phyloP scores from a whole-genome alignment of 805 yeast genomes.

The Teunomyces panamensis region DNA sequence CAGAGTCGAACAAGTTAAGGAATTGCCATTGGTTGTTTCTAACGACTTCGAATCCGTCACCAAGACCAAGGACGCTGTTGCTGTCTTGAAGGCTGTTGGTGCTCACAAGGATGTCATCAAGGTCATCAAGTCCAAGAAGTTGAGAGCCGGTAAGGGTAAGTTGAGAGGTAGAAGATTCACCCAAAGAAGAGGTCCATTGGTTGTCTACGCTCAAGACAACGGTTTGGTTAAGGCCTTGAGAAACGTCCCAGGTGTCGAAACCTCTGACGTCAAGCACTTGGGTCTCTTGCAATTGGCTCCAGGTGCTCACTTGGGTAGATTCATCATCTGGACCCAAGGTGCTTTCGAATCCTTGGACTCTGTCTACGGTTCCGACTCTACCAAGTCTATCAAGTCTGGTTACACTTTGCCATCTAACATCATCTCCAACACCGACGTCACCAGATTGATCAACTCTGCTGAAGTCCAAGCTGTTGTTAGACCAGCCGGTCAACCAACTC shows the following conservation, averaged over 20 bases:
- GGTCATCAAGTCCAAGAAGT: slow-evolving; percentile 97
- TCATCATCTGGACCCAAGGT: slow-evolving; percentile 98
- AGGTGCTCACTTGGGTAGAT: slow-evolving; percentile 99
- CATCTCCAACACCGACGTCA: slow-evolving; percentile 91
- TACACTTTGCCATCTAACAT: slow-evolving; percentile 93
- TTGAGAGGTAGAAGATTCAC: slow-evolving; percentile 99
- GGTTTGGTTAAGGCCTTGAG: slow-evolving; percentile 98
- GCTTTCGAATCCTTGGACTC: slow-evolving; percentile 96
- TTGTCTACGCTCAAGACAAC: slow-evolving; percentile 96
- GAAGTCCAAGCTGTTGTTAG: slow-evolving; percentile 97
- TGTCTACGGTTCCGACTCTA: slow-evolving; percentile 92
- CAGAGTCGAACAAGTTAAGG: slow-evolving; percentile 97
- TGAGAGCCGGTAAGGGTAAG: slow-evolving; percentile 99
- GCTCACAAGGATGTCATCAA: slow-evolving; percentile 97
- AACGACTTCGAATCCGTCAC: slow-evolving; percentile 86
- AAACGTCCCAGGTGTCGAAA: slow-evolving; percentile 99
- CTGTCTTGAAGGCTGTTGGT: slow-evolving; percentile 96
- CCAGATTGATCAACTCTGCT: slow-evolving; percentile 97
- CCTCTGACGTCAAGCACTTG: slow-evolving; percentile 85
- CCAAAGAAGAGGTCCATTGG: slow-evolving; percentile 99
- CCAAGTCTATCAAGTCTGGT: slow-evolving; percentile 79
- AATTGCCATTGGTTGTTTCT: slow-evolving; percentile 96
- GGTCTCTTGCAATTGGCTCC: slow-evolving; percentile 99
- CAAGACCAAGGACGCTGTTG: slow-evolving; percentile 99
- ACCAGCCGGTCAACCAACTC: slow-evolving; percentile 92